A percentile compares a stretch with the other conserved stretches of the same genome.
phyloP scores from a whole-genome alignment of 1,284 basidiomycete genomes.

The Melampsora americana region DNA sequence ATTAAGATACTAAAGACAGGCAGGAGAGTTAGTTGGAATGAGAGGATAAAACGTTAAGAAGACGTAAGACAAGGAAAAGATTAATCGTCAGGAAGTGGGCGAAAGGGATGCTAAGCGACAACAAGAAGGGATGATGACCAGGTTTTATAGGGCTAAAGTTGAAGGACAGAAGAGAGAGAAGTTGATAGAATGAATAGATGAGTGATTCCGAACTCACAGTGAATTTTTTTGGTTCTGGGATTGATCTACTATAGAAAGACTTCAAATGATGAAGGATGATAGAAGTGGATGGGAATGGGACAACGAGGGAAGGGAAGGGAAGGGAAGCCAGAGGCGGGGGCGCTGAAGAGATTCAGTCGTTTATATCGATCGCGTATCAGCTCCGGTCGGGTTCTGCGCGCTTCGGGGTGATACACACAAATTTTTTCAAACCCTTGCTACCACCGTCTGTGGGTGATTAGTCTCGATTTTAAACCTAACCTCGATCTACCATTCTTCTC shows the following conservation, averaged over 20 bases:
- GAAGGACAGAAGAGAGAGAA: background rate
- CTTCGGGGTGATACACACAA: too few relatives aligned
- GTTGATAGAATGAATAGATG: background rate
- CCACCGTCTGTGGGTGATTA: too few relatives aligned
- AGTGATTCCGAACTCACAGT: background rate
- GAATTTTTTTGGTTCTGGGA: constrained; percentile 1
- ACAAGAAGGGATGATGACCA: background rate
- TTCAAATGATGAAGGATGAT: background rate
- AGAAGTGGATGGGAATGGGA: background rate
- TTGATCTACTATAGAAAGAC: too few relatives aligned
- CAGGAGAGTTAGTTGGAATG: constrained; percentile 42
- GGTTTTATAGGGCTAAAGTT: background rate
- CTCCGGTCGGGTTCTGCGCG: too few relatives aligned
- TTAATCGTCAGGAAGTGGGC: background rate
- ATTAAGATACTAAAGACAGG: background rate
- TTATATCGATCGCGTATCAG: too few relatives aligned
- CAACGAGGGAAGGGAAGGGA: background rate
- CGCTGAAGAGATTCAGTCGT: background rate
- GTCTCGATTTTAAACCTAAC: too few relatives aligned
- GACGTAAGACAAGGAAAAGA: background rate
- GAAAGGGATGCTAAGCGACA: background rate
- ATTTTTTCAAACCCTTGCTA: too few relatives aligned
- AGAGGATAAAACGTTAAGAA: background rate
- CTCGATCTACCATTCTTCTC: too few relatives aligned
- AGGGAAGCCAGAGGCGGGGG: background rate